These are phyloP conservation scores for Alternaria gansuensis DNA, from an alignment of 2,329 filamentous ascomycete species.

Conservation along the genomic window DNA sequence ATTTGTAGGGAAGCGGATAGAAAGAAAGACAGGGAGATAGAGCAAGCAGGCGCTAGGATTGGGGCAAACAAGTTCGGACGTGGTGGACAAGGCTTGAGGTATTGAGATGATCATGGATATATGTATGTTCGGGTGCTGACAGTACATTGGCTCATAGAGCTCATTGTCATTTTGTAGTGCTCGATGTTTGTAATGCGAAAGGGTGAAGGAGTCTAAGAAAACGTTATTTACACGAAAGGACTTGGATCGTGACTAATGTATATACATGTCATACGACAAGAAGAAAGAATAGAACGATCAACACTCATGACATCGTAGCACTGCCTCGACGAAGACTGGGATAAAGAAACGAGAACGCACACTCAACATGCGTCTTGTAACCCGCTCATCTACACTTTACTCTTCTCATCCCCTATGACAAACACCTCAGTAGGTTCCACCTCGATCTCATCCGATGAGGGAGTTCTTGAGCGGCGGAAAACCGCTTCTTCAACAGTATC, in stretches of 20 bases:
- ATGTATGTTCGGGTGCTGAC: too few relatives aligned
- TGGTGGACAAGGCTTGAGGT: too few relatives aligned
- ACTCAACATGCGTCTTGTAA: neutral
- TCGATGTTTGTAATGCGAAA: too few relatives aligned
- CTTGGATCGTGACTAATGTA: neutral
- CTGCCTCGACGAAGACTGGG: neutral
- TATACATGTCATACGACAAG: neutral
- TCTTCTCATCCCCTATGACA: constrained; percentile 32
- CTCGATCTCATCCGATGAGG: constrained; percentile 22
- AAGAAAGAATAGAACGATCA: neutral
- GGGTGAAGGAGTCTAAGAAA: too few relatives aligned
- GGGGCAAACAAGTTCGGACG: neutral
- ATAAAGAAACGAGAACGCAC: neutral
- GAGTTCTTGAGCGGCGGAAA: constrained; percentile 15
- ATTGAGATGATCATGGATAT: too few relatives aligned
- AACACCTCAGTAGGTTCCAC: constrained; percentile 27
- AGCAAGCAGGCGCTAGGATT: neutral
- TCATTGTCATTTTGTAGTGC: too few relatives aligned
- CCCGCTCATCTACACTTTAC: constrained; percentile 18
- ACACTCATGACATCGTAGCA: neutral
- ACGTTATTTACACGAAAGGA: too few relatives aligned
- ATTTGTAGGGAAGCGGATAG: neutral
- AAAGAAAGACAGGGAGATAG: neutral
- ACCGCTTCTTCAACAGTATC: constrained; percentile 28
- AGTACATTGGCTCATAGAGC: too few relatives aligned